phyloP scores from a whole-genome alignment of 2,329 filamentous ascomycete genomes.

The Aspergillus sp. region DNA sequence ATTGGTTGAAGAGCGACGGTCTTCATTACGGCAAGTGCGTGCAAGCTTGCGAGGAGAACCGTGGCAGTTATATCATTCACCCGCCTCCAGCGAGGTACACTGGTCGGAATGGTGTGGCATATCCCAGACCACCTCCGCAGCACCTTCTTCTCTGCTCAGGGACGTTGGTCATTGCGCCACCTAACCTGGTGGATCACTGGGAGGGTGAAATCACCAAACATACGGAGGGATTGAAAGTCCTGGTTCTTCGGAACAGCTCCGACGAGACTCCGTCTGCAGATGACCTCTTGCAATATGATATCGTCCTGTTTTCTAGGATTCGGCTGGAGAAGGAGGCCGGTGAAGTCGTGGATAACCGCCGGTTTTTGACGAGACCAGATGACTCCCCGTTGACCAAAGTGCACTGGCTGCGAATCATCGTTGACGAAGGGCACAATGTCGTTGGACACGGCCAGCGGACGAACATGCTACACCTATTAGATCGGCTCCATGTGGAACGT shows the following conservation, averaged over 20 bases:
- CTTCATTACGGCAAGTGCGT: conserved; percentile 49
- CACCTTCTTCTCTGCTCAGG: conserved; percentile 56
- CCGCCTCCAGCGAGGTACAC: conserved; percentile 34
- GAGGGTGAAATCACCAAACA: conserved; percentile 71
- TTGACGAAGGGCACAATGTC: conserved; percentile 85
- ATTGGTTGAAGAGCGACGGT: conserved; percentile 41
- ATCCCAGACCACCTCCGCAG: conserved; percentile 32
- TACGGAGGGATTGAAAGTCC: conserved; percentile 55
- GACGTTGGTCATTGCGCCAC: conserved; percentile 72
- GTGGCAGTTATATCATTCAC: conserved; percentile 52
- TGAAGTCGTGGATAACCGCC: conserved; percentile 43
- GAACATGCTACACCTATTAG: conserved; percentile 47
- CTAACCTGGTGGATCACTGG: conserved; percentile 82
- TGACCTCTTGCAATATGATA: conserved; percentile 59
- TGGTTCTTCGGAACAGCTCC: conserved; percentile 51
- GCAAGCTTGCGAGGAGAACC: conserved; percentile 49
- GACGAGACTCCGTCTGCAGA: conserved; percentile 49
- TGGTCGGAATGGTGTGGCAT: conserved; percentile 35
- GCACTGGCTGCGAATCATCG: conserved; percentile 80
- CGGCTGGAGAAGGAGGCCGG: conserved; percentile 62
- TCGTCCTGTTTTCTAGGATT: conserved; percentile 67
- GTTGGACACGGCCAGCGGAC: conserved; percentile 58
- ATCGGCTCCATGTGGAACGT: conserved; percentile 54
- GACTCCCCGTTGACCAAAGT: conserved; percentile 59
- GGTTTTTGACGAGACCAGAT: conserved; percentile 39